Percentiles rank a stretch among this genome's conserved stretches.
Evolutionary conservation across 352 stramenopile species (phyloP).

Genomic region (Phytophthora nicotianae): DNA sequence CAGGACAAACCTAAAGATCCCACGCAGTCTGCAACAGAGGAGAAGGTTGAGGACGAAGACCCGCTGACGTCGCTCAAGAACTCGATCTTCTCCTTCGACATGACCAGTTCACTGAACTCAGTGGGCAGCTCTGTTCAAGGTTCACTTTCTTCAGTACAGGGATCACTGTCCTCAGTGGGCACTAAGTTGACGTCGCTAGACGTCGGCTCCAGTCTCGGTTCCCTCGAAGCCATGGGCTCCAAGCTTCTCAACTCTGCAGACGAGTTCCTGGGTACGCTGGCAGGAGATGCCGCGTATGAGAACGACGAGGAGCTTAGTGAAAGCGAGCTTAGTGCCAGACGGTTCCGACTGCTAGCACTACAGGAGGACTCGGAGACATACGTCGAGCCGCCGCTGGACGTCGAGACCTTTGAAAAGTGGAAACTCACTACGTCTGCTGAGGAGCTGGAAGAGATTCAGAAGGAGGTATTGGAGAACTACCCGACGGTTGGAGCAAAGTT

Average conservation of each 20-base stretch:
- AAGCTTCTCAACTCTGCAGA: slow-evolving; percentile 77
- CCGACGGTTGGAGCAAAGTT: slow-evolving; percentile 63
- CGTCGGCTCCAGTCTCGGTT: slow-evolving; percentile 38
- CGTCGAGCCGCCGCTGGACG: slow-evolving; percentile 53
- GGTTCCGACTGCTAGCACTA: slow-evolving; percentile 63
- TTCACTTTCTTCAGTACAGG: slow-evolving; percentile 39
- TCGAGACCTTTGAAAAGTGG: slow-evolving; percentile 76
- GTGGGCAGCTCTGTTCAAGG: slow-evolving; percentile 32
- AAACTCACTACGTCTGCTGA: slow-evolving; percentile 33
- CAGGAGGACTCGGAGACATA: slow-evolving; percentile 76
- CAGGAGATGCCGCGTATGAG: slow-evolving; percentile 36
- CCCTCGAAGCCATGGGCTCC: slow-evolving; percentile 63
- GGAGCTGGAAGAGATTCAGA: slow-evolving; percentile 50
- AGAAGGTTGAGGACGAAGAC: slow-evolving; percentile 19
- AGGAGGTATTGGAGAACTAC: slow-evolving; percentile 69
- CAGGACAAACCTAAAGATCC: slow-evolving; percentile 1
- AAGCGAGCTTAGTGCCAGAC: slow-evolving; percentile 46
- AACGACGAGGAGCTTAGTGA: slow-evolving; percentile 42
- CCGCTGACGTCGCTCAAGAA: slow-evolving; percentile 31
- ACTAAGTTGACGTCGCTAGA: slow-evolving; percentile 41
- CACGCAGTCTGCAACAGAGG: slow-evolving; percentile 3
- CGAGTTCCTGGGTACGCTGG: slow-evolving; percentile 58
- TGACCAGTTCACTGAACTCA: slow-evolving; percentile 47
- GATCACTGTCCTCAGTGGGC: slow-evolving; percentile 40
- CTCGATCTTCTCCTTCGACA: slow-evolving; percentile 67